Percentiles rank a stretch among this genome's conserved stretches.
Evolutionary conservation across 2,329 filamentous ascomycete genomes (phyloP).

Genomic region (Pseudogymnoascus sp.): DNA sequence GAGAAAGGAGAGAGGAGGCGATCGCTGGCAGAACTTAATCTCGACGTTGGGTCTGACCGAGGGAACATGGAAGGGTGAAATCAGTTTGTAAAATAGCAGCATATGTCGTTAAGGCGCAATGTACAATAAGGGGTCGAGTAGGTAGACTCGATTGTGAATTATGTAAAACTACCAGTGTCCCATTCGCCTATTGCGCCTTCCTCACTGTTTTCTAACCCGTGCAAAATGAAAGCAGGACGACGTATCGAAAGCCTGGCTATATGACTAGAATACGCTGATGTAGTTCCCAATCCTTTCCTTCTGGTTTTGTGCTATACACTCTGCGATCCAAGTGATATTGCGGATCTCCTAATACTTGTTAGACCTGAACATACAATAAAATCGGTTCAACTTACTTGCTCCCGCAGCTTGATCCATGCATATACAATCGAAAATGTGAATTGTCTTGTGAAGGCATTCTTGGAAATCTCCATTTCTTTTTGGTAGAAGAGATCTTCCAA

Average conservation of each 20-base stretch:
- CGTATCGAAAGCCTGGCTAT: not conserved
- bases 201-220: slow-evolving; percentile 4
- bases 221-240: slow-evolving; percentile 6
- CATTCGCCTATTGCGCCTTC: slow-evolving; percentile 4
- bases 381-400: slow-evolving; percentile 62
- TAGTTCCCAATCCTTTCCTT: slow-evolving; percentile 99
- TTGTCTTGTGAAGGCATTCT: slow-evolving; percentile 88
- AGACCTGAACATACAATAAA: slow-evolving; percentile 20
- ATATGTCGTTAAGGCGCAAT: slow-evolving; percentile 18
- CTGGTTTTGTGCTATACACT: slow-evolving; percentile 99
- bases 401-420: slow-evolving; percentile 92
- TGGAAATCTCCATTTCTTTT: slow-evolving; percentile 98
- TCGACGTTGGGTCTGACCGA: slow-evolving; percentile 77
- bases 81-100: slow-evolving; percentile 51
- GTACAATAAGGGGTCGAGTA: slow-evolving; percentile 19
- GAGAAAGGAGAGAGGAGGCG: slow-evolving; percentile 81
- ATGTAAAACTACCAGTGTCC: slow-evolving; percentile 8
- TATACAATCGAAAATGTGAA: slow-evolving; percentile 95
- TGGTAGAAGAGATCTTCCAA: slow-evolving; percentile 98
- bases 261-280: slow-evolving; percentile 82
- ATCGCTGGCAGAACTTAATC: slow-evolving; percentile 81
- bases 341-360: slow-evolving; percentile 72
- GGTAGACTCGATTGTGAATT: slow-evolving; percentile 8
- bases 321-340: slow-evolving; percentile 98
- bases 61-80: slow-evolving; percentile 85